phyloP scores from a whole-genome alignment of 78 protist genomes.

The Speleostelium caveatum region DNA sequence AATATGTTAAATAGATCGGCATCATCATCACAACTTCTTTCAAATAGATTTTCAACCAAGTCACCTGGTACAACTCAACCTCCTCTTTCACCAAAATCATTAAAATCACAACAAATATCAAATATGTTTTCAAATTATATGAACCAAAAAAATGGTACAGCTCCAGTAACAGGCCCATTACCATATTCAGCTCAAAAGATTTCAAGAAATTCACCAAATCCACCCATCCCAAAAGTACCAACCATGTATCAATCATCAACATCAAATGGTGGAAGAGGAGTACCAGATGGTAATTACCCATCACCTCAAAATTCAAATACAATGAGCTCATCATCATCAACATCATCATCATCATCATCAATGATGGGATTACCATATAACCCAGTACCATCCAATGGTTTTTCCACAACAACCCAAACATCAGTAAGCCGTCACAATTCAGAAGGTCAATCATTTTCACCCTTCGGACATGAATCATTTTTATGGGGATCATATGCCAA shows the following conservation, averaged over 20 bases:
- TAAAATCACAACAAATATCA: background rate
- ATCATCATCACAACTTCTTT: no score
- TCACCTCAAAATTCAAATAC: background rate
- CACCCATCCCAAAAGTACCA: constrained; percentile 31
- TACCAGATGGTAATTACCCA: background rate
- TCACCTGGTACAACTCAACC: no score
- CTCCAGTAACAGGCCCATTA: background rate
- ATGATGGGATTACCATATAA: background rate
- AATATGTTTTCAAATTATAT: background rate
- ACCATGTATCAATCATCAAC: background rate
- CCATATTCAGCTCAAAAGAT: background rate
- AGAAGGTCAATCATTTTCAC: background rate
- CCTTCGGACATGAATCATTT: background rate
- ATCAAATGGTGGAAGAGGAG: background rate
- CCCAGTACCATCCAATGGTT: background rate
- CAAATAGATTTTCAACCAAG: no score
- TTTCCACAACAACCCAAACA: background rate
- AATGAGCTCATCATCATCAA: background rate
- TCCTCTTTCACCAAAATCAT: background rate
- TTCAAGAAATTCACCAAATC: constrained; percentile 28
- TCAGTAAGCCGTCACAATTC: background rate
- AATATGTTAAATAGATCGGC: no score
- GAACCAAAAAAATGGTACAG: background rate
- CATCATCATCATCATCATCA: background rate
- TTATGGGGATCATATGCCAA: background rate